Conservation (phyloP, 2,329 filamentous ascomycete species). For the Tolypocladium inflatum region DNA sequence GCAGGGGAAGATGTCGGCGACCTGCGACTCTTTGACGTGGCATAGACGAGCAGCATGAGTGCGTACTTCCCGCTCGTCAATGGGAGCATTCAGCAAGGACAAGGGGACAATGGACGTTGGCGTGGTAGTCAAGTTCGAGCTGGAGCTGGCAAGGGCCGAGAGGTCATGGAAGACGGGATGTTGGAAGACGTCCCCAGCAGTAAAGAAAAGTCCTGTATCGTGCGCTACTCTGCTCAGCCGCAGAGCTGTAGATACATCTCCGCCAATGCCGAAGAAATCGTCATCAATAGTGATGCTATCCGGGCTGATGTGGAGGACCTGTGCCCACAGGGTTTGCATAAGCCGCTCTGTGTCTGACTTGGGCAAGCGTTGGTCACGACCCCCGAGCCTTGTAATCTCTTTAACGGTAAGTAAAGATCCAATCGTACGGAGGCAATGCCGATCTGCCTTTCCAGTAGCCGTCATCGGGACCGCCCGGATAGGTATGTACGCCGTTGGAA, state of each 20-base stretch:
- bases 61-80: slow-evolving; percentile 1
- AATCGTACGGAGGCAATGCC: slow-evolving; percentile 3
- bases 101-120: neutral
- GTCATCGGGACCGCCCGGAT: slow-evolving; percentile 6
- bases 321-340: slow-evolving; percentile 24
- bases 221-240: slow-evolving; percentile 23
- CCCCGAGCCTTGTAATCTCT: neutral
- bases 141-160: neutral
- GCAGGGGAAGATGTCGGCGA: slow-evolving; percentile 12
- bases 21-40: slow-evolving; percentile 1
- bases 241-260: slow-evolving; percentile 30
- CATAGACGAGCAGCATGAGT: slow-evolving; percentile 6
- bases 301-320: slow-evolving; percentile 13
- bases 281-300: slow-evolving; percentile 5
- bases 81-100: neutral
- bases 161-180: slow-evolving; percentile 4
- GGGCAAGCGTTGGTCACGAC: slow-evolving; percentile 2
- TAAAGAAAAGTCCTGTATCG: slow-evolving; percentile 9
- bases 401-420: slow-evolving; percentile 11
- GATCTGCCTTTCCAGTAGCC: slow-evolving; percentile 7
- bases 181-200: slow-evolving; percentile 8
- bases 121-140: neutral
- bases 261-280: slow-evolving; percentile 16
- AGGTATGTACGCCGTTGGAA: slow-evolving; percentile 7
- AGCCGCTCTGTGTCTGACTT: slow-evolving; percentile 5